phyloP scores from a whole-genome alignment of 2,329 filamentous ascomycete genomes.

The Annulohypoxylon truncatum region DNA sequence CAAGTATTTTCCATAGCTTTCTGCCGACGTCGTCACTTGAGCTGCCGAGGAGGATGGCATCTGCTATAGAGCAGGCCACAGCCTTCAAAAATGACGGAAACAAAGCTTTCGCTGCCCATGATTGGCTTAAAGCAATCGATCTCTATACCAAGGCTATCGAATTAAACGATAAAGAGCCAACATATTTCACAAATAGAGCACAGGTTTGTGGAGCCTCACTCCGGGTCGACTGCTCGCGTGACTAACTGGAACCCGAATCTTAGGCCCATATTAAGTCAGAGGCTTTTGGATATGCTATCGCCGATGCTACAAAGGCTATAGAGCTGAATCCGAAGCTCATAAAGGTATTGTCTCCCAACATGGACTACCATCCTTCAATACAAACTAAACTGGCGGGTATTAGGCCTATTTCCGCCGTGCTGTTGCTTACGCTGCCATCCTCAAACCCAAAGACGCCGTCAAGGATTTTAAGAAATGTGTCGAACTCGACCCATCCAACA shows the following conservation, averaged over 20 bases:
- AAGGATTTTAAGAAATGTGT: slow-evolving; percentile 93
- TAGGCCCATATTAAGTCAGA: slow-evolving; percentile 96
- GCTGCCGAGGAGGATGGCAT: slow-evolving; percentile 52
- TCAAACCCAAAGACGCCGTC: slow-evolving; percentile 87
- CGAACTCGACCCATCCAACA: slow-evolving; percentile 86
- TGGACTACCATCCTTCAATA: background rate
- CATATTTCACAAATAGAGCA: slow-evolving; percentile 93
- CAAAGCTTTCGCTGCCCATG: slow-evolving; percentile 86
- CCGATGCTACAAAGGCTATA: slow-evolving; percentile 90
- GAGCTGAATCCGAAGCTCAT: slow-evolving; percentile 88
- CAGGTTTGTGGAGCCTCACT: slow-evolving; percentile 71
- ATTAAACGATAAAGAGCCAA: slow-evolving; percentile 82
- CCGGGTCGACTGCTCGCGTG: slow-evolving; percentile 53
- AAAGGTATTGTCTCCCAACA: slow-evolving; percentile 70
- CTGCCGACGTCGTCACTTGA: background rate
- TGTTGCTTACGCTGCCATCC: slow-evolving; percentile 89
- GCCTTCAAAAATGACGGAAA: slow-evolving; percentile 95
- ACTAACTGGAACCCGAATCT: slow-evolving; percentile 59
- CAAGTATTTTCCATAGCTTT: background rate
- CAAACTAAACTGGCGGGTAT: slow-evolving; percentile 22
- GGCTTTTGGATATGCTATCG: slow-evolving; percentile 91
- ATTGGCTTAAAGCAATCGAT: slow-evolving; percentile 85
- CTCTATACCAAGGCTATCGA: slow-evolving; percentile 90
- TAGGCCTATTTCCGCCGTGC: slow-evolving; percentile 96
- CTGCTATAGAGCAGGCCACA: slow-evolving; percentile 73